These are phyloP conservation scores for Tylopilus sp. DNA, from an alignment of 1,284 basidiomycete genomes.

Conservation along the genomic window DNA sequence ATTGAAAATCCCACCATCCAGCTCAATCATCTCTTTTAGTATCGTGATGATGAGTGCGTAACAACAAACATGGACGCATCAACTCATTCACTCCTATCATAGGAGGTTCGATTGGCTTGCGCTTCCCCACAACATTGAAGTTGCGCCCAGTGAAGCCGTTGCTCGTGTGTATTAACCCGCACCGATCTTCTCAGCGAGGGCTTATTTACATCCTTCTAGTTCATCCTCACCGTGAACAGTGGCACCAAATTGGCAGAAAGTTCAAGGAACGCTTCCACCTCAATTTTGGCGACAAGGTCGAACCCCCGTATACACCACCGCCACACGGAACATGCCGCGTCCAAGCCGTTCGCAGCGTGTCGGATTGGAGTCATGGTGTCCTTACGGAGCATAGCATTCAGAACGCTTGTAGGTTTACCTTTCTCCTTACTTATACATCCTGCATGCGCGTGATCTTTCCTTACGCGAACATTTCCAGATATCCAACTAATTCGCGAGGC, in stretches of 20 bases:
- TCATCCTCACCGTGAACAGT: conserved; percentile 73
- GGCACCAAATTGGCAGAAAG: conserved; percentile 61
- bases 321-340: conserved; percentile 65
- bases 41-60: conserved; percentile 60
- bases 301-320: conserved; percentile 51
- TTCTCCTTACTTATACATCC: conserved; percentile 8
- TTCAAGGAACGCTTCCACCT: conserved; percentile 68
- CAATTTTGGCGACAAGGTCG: conserved; percentile 43
- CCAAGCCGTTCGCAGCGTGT: conserved; percentile 82
- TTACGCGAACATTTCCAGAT: conserved; percentile 53
- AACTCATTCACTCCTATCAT: conserved; percentile 18
- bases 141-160: conserved; percentile 69
- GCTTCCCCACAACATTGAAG: conserved; percentile 74
- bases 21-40: conserved; percentile 47
- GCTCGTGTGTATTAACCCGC: conserved; percentile 51
- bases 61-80: conserved; percentile 3
- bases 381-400: conserved; percentile 86
- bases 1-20: neutral
- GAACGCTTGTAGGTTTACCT: conserved; percentile 72
- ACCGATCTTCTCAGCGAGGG: neutral
- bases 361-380: conserved; percentile 92
- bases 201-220: conserved; percentile 44
- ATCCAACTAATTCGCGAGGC: conserved; percentile 83
- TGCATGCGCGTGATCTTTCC: conserved; percentile 16
- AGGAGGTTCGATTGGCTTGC: conserved; percentile 78